Conservation (phyloP, 768 basidiomycete species). For the Suillus clintonianus region DNA sequence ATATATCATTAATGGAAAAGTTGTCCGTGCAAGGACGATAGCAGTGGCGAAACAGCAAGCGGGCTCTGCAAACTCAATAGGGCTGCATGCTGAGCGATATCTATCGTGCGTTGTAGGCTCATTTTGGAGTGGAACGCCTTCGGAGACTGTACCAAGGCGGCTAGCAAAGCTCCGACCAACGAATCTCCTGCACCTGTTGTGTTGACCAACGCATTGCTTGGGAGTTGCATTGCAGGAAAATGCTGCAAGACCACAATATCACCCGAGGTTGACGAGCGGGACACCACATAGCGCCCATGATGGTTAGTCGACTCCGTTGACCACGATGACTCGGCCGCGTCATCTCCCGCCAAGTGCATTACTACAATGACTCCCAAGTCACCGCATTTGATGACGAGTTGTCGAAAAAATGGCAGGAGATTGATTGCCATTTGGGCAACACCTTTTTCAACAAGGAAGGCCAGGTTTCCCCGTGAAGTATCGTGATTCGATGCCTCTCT, state of each 20-base stretch:
- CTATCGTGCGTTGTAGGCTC: conserved; percentile 46
- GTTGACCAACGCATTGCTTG: conserved; percentile 48
- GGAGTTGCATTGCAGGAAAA: conserved; percentile 57
- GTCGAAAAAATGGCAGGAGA: conserved; percentile 82
- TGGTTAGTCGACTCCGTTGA: conserved; percentile 46
- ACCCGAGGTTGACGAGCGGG: conserved; percentile 43
- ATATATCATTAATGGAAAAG: background rate
- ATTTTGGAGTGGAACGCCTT: conserved; percentile 47
- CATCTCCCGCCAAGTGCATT: conserved; percentile 51
- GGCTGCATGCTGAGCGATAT: conserved; percentile 66
- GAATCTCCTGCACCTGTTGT: conserved; percentile 95
- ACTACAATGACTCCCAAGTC: conserved; percentile 62
- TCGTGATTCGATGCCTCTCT: conserved; percentile 43
- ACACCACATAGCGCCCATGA: conserved; percentile 50
- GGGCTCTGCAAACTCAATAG: conserved; percentile 57
- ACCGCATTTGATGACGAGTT: conserved; percentile 87
- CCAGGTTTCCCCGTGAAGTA: conserved; percentile 45
- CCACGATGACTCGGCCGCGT: conserved; percentile 53
- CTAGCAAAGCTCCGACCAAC: conserved; percentile 82
- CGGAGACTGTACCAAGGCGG: conserved; percentile 51
- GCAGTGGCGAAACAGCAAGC: conserved; percentile 64
- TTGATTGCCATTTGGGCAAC: conserved; percentile 79
- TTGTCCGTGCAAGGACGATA: conserved; percentile 38
- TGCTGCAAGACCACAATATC: conserved; percentile 69
- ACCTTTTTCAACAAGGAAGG: conserved; percentile 69